These are phyloP conservation scores for Trypanosoma cruzi DNA, from an alignment of 208 protist genomes.

Conservation along the genomic window DNA sequence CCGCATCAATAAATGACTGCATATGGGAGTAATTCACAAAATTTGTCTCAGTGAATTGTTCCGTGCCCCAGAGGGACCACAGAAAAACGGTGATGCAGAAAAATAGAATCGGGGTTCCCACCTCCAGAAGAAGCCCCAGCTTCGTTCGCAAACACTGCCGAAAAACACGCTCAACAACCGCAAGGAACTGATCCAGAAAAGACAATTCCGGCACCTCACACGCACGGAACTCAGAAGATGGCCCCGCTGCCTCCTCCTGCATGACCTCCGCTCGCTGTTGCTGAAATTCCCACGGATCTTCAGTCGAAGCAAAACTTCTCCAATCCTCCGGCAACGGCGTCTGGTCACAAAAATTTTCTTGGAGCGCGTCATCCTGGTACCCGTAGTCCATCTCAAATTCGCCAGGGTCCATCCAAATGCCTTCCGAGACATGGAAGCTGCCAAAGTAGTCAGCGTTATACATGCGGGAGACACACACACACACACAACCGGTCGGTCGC, in stretches of 20 bases:
- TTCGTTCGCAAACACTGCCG: conserved; percentile 38
- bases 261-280: background rate
- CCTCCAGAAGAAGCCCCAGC: conserved; percentile 33
- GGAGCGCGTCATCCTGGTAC: too few species aligned
- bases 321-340: background rate
- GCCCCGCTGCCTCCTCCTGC: background rate
- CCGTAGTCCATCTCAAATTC: too few species aligned
- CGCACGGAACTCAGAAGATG: background rate
- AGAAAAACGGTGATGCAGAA: conserved; percentile 45
- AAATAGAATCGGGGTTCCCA: conserved; percentile 54
- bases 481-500: too few species aligned
- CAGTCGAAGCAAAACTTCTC: background rate
- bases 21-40: conserved; percentile 42
- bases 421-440: too few species aligned
- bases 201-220: background rate
- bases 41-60: conserved; percentile 13
- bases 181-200: conserved; percentile 34
- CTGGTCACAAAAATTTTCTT: background rate
- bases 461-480: too few species aligned
- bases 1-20: conserved; percentile 19
- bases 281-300: background rate
- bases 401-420: too few species aligned
- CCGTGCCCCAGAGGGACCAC: conserved; percentile 35
- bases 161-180: conserved; percentile 39
- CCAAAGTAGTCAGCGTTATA: too few species aligned